Conservation (phyloP, 345 rosid genomes). For the Toxicodendron radicans region DNA sequence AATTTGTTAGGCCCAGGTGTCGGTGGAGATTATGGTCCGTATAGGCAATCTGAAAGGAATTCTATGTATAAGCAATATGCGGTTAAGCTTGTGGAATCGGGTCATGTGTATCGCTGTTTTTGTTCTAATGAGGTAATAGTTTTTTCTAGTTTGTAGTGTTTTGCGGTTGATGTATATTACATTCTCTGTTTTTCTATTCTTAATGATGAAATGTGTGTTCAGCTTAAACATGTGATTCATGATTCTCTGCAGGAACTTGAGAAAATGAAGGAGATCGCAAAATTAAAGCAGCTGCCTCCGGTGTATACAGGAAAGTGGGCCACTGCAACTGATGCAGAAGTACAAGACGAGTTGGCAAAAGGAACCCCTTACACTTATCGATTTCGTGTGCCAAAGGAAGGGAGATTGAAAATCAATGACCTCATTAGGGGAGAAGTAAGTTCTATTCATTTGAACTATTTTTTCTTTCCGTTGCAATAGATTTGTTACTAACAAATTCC, state of each 20-base stretch:
- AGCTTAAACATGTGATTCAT: neutral
- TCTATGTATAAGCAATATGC: conserved; percentile 73
- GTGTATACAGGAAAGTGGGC: conserved; percentile 91
- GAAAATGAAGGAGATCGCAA: conserved; percentile 82
- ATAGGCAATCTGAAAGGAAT: conserved; percentile 92
- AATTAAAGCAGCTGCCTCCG: conserved; percentile 74
- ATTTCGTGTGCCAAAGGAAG: conserved; percentile 79
- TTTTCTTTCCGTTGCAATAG: neutral
- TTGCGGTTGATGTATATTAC: neutral
- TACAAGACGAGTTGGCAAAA: conserved; percentile 71
- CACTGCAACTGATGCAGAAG: conserved; percentile 60
- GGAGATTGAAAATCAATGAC: conserved; percentile 76
- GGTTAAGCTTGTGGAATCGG: conserved; percentile 76
- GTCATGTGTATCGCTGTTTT: conserved; percentile 88
- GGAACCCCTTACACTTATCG: conserved; percentile 83
- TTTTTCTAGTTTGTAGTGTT: neutral
- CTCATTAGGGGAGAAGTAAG: conserved; percentile 90
- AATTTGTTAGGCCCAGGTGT: conserved; percentile 62
- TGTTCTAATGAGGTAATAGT: conserved; percentile 73
- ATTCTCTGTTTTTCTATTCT: neutral
- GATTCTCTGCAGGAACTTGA: conserved; percentile 71
- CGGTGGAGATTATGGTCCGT: conserved; percentile 86
- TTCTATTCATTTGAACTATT: conserved; percentile 12
- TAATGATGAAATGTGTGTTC: neutral
- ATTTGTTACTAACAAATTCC: neutral